A percentile compares a stretch with the other conserved stretches of the same genome.
These are phyloP conservation scores for Phytophthora chlamydospora DNA, from an alignment of 352 stramenopile species.

Conservation along the genomic window DNA sequence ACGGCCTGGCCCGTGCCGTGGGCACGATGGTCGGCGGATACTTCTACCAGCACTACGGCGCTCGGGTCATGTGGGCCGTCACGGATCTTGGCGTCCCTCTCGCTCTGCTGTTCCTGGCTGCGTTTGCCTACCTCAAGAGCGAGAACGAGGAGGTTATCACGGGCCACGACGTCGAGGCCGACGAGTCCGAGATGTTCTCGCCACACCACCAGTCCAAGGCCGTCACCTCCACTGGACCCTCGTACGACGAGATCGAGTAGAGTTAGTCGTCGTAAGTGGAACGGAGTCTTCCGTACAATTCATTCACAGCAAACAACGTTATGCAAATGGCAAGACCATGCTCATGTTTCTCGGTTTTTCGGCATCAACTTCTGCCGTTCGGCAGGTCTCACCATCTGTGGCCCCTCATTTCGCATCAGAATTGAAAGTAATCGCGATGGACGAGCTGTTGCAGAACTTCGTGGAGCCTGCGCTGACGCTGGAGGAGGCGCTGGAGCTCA, in stretches of 20 bases:
- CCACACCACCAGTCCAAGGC: constrained; percentile 50
- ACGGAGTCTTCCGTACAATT: constrained; percentile 27
- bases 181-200: constrained; percentile 63
- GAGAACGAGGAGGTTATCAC: constrained; percentile 28
- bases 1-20: constrained; percentile 52
- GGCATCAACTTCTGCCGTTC: no score
- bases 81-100: constrained; percentile 60
- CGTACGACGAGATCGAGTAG: constrained; percentile 41
- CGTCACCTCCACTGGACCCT: constrained; percentile 32
- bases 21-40: constrained; percentile 63
- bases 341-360: no score
- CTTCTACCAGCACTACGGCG: constrained; percentile 63
- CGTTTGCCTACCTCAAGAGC: constrained; percentile 56
- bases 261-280: constrained; percentile 1
- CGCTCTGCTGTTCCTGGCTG: constrained; percentile 48
- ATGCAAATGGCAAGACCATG: not conserved
- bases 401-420: no score
- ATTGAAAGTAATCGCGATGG: constrained; percentile 1
- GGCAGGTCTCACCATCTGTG: not conserved
- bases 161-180: constrained; percentile 35
- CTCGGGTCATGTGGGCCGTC: constrained; percentile 59
- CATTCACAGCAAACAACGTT: constrained; percentile 2
- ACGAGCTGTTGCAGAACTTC: constrained; percentile 1
- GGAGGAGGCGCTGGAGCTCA: constrained; percentile 19
- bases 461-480: constrained; percentile 6